Base-by-base conservation (phyloP, 306 rosid genomes). In the Cicer judaicum region DNA sequence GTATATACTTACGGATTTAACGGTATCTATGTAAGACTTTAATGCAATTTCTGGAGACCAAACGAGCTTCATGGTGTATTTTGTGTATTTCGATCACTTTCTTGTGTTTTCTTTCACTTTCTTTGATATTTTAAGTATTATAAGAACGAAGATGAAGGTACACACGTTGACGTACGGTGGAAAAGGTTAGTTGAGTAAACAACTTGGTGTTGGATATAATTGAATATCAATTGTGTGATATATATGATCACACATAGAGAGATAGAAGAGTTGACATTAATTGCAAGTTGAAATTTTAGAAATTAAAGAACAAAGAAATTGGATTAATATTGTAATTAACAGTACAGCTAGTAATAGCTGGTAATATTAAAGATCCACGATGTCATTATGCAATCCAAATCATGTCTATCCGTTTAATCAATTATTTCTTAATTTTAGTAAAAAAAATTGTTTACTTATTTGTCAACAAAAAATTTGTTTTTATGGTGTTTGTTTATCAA, bases 41-140 rank as follows among this genome's bases (percentile, higher is more conserved):
- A 87, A 87, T 55, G 98, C 96, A 5, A 84, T 75, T 75, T 93
- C 97, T n/a, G 97, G 97, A 8, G 95, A 90, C 98, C 98, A 93
- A 72, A 85, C 83, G 15, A 93, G 98, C 97, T 90, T 93, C 98
- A 93, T 92, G 78, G n/a, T 57, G 70, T n/a, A 2, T 29, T 64
- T 10, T 34, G 0, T 48, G 7, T 24, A 0, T 63, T 39, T 21
- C 55, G 29, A 5, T 47, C 13, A 56, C 16, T 70, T 13, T 15
- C 13, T 44, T 60, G 18, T 29, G 70, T 7, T 7, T 16, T 10
- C 29, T 43, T 65, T 24, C 52, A 65, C 53, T 65, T 57, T 59
- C 62, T 44, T 16, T 2, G 39, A 62, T 19, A 43, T 10, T 59
- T 29, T 54, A 38, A 18, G 65, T 57, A 2, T 34, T 60, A 36